These are phyloP conservation scores for Cornus controversa DNA, from an alignment of 148 eudicot genomes.

Conservation along the genomic window DNA sequence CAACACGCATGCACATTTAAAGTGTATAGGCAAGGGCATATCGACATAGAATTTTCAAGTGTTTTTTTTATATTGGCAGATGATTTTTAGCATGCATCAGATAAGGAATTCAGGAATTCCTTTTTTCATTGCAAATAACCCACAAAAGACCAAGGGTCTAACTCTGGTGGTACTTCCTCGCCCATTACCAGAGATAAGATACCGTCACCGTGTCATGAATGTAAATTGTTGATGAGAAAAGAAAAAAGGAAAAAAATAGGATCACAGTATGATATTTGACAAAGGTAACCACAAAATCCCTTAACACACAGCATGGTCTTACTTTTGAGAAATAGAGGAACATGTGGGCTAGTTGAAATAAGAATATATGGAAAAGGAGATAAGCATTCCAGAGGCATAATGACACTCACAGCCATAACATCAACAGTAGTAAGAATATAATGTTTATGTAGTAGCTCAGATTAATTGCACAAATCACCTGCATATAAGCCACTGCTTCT, in stretches of 20 bases:
- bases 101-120: too few relatives aligned
- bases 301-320: too few relatives aligned
- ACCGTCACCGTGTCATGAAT: not conserved
- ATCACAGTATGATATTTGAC: not conserved
- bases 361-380: too few relatives aligned
- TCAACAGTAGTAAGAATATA: not conserved
- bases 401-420: too few relatives aligned
- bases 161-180: too few relatives aligned
- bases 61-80: not conserved
- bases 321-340: too few relatives aligned
- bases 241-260: not conserved
- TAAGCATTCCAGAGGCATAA: too few relatives aligned
- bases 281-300: too few relatives aligned
- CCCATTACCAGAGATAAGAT: not conserved
- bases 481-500: constrained; percentile 99
- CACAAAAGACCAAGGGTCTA: too few relatives aligned
- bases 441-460: not conserved
- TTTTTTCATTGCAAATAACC: too few relatives aligned
- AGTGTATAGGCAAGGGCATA: not conserved
- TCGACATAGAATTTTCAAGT: not conserved
- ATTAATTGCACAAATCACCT: constrained; percentile 42
- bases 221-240: not conserved
- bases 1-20: not conserved
- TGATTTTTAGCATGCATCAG: not conserved
- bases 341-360: too few relatives aligned